Evolutionary conservation across 2,329 filamentous ascomycete genomes (phyloP).

Genomic region (Thelonectria blattea): DNA sequence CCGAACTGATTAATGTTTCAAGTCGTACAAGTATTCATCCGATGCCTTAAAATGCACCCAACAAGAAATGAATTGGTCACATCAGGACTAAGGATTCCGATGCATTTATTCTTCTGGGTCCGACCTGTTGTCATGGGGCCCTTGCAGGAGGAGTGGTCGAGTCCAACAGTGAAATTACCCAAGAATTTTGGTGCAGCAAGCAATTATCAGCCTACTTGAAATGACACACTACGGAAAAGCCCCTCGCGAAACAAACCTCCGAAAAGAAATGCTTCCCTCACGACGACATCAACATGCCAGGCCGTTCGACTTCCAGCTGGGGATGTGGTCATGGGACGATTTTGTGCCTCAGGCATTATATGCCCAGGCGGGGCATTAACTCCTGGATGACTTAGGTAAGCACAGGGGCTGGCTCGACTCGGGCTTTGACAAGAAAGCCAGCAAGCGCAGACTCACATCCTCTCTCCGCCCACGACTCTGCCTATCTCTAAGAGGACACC

Average conservation of each 20-base stretch:
- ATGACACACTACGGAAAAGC: not conserved
- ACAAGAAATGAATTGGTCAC: not conserved
- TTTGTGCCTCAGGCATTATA: constrained; percentile 33
- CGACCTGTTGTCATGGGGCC: not conserved
- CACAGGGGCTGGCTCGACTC: constrained; percentile 38
- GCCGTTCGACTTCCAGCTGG: not conserved
- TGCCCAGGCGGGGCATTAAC: constrained; percentile 19
- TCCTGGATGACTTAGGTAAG: constrained; percentile 35
- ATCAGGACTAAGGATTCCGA: not conserved
- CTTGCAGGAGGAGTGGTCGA: not conserved
- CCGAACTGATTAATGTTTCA: not conserved
- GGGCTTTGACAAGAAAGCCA: constrained; percentile 27
- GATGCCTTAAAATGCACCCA: not conserved
- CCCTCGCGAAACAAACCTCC: not conserved
- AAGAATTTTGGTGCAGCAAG: not conserved
- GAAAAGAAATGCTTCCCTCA: not conserved
- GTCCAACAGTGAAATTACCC: not conserved
- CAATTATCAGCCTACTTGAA: not conserved
- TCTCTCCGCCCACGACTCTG: constrained; percentile 27
- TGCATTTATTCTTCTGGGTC: not conserved
- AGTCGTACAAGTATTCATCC: not conserved
- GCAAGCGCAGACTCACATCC: constrained; percentile 32
- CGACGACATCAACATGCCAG: not conserved
- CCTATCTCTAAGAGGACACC: constrained; percentile 37
- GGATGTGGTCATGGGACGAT: not conserved